These are phyloP conservation scores for Helotiales sp. DNA, from an alignment of 2,329 filamentous ascomycete species.

Conservation along the genomic window DNA sequence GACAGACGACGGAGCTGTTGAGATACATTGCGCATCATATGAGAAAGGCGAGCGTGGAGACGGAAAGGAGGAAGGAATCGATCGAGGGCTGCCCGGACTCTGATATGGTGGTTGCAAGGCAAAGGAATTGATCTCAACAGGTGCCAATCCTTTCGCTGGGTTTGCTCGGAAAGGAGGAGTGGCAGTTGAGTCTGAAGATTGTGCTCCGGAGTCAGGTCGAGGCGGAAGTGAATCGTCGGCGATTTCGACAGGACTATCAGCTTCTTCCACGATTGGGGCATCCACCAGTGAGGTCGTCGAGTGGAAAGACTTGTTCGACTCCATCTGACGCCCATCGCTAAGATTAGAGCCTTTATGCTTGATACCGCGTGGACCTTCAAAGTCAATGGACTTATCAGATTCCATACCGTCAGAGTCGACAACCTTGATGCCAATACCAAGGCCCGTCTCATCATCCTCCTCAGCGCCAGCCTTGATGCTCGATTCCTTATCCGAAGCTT, in stretches of 20 bases:
- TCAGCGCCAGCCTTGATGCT: conserved; percentile 38
- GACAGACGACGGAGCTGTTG: conserved; percentile 73
- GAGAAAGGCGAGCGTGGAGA: conserved; percentile 70
- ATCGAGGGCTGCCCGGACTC: conserved; percentile 64
- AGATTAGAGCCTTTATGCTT: conserved; percentile 49
- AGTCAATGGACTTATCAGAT: conserved; percentile 42
- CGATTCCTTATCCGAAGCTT: conserved; percentile 35
- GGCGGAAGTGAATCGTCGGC: conserved; percentile 39
- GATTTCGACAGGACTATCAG: conserved; percentile 39
- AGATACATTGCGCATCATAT: conserved; percentile 71
- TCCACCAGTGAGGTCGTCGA: conserved; percentile 53
- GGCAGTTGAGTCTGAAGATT: conserved; percentile 36
- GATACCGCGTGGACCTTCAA: conserved; percentile 37
- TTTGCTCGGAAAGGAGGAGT: conserved; percentile 33
- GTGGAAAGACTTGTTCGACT: conserved; percentile 46
- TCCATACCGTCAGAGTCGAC: conserved; percentile 44
- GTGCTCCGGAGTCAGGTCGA: conserved; percentile 35
- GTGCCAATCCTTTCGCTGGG: conserved; percentile 44
- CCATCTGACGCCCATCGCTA: conserved; percentile 39
- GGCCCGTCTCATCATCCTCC: conserved; percentile 37
- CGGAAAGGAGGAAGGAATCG: conserved; percentile 51
- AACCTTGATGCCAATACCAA: conserved; percentile 45
- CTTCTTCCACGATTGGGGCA: conserved; percentile 51
- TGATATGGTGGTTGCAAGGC: conserved; percentile 43
- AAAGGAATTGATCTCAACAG: conserved; percentile 50